Percentiles rank a stretch among this genome's conserved stretches.
phyloP scores from a whole-genome alignment of 2,329 filamentous ascomycete genomes.

The Fusarium zealandicum region DNA sequence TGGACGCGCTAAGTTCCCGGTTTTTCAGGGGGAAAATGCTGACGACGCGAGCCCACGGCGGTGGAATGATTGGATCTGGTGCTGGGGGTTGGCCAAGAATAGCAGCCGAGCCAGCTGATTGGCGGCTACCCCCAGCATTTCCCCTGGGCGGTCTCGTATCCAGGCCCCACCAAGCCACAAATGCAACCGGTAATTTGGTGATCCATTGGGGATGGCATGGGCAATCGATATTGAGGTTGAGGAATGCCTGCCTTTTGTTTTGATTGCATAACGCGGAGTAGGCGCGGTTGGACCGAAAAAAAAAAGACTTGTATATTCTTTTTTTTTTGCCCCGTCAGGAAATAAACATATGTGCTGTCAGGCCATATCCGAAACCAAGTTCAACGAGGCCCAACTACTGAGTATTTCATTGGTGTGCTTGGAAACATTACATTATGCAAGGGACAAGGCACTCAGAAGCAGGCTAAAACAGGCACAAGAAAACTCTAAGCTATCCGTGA shows the following conservation, averaged over 20 bases:
- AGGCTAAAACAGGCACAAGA: slow-evolving; percentile 18
- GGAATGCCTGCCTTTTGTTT: slow-evolving; percentile 10
- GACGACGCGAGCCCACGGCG: slow-evolving; percentile 26
- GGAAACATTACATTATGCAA: slow-evolving; percentile 20
- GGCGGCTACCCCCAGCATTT: slow-evolving; percentile 24
- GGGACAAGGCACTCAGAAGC: slow-evolving; percentile 16
- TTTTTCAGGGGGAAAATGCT: slow-evolving; percentile 37
- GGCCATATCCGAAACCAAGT: background rate
- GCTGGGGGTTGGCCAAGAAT: slow-evolving; percentile 31
- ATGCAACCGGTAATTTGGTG: slow-evolving; percentile 32
- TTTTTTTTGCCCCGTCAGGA: background rate
- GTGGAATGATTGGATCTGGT: slow-evolving; percentile 30
- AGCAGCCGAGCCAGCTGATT: slow-evolving; percentile 29
- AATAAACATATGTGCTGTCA: background rate
- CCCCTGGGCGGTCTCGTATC: slow-evolving; percentile 39
- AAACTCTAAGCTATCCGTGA: slow-evolving; percentile 23
- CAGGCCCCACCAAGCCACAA: slow-evolving; percentile 16
- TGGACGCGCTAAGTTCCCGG: slow-evolving; percentile 31
- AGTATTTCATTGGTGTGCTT: slow-evolving; percentile 3
- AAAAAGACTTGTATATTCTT: no score
- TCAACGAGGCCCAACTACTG: background rate
- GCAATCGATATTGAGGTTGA: slow-evolving; percentile 10
- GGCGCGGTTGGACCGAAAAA: no score
- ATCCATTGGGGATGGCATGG: slow-evolving; percentile 28
- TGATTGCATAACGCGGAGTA: background rate